Base-by-base conservation (phyloP, 768 basidiomycete species). In the Tylopilus balloui region DNA sequence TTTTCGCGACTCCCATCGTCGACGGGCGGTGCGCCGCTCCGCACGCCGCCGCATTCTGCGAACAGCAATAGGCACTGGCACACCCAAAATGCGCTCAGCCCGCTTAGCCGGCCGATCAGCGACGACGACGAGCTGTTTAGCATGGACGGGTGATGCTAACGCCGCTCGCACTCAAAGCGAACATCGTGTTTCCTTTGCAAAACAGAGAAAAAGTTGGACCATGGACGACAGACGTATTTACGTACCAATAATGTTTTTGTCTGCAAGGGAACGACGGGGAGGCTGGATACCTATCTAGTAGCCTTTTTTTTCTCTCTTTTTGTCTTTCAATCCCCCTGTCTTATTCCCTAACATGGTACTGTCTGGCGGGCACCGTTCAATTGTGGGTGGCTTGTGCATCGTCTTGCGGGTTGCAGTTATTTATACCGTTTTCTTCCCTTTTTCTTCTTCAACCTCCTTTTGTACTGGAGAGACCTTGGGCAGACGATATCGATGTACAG, bases 111-210 rank as follows among this genome's bases (percentile, higher is more conserved):
- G 47, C 81, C 83, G 4, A 79, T 75, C n/a, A 72, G 72, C 28
- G 79, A 74, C 49, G 75, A 85, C 52, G 84, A 85, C 61, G 86
- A 84, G 59, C 65, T 88, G 62, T 89, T 89, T 63, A 73, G 73
- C 58, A 82, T 88, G 81, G 86, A 88, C 54, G 72, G 72, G 45
- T 76, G 61, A 69, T 27, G 27, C 25, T 9, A n/a, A n/a, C n/a
- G n/a, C n/a, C n/a, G n/a, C n/a, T n/a, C n/a, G n/a, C 9, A 5
- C 25, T 9, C 25, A 27, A 27, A 27, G 25, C 5, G 25, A 4
- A 4, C 25, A 9, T 27, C 28, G 6, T 28, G 6, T 28, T 28
- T 28, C 28, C 24, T 25, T 25, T 9, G 19, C 25, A 38, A 29
- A 28, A 24, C 17, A 21, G 27, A 19, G 27, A 45, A 48, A 49